These are phyloP conservation scores for Limnomonas spitsbergensis DNA, from an alignment of 139 green algal genomes.

Conservation along the genomic window DNA sequence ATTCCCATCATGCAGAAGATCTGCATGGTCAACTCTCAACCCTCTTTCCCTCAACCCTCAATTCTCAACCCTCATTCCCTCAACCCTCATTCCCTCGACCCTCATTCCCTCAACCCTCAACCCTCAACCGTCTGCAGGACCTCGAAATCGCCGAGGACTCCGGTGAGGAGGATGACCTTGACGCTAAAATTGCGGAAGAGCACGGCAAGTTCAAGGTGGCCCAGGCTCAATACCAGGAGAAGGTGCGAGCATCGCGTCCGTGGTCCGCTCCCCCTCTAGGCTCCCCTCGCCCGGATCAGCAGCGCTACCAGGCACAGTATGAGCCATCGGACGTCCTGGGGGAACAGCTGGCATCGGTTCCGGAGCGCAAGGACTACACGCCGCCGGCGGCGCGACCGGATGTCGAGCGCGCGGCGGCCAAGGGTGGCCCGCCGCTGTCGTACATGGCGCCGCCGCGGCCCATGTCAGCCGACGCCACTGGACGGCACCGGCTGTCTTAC, in stretches of 20 bases:
- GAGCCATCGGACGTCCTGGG: too few relatives aligned
- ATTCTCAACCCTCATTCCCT: too few relatives aligned
- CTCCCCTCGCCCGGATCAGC: conserved; percentile 24
- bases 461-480: conserved; percentile 14
- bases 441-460: conserved; percentile 16
- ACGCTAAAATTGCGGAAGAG: conserved; percentile 27
- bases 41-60: too few relatives aligned
- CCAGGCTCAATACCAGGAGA: conserved; percentile 24
- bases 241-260: conserved; percentile 28
- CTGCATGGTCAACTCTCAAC: too few relatives aligned
- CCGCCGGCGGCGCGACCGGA: background rate
- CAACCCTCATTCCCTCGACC: too few relatives aligned
- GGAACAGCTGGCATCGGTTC: background rate
- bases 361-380: background rate
- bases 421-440: background rate
- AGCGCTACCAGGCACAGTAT: conserved; percentile 13
- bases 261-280: conserved; percentile 30
- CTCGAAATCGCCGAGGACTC: background rate
- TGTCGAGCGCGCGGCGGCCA: background rate
- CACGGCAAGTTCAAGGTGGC: conserved; percentile 31
- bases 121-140: too few relatives aligned
- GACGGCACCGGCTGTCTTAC: background rate
- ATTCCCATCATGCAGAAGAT: too few relatives aligned
- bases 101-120: too few relatives aligned
- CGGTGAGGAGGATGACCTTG: conserved; percentile 17